These are phyloP conservation scores for Colletotrichum abscissum DNA, from an alignment of 2,329 filamentous ascomycete species.

Conservation along the genomic window DNA sequence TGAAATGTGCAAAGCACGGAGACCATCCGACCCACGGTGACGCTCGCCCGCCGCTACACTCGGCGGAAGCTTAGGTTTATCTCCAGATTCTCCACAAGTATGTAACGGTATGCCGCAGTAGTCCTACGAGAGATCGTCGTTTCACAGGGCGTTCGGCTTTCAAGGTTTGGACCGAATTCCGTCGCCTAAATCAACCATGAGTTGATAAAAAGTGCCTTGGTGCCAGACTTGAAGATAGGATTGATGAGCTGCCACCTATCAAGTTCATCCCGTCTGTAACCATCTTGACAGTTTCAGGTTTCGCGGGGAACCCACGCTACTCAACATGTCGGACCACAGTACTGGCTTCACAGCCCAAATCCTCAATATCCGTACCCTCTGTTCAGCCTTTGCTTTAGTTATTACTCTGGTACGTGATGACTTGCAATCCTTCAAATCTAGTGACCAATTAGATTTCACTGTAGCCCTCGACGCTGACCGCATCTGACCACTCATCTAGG, in stretches of 20 bases:
- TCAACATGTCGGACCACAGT: neutral
- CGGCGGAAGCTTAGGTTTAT: neutral
- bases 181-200: neutral
- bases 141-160: neutral
- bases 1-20: neutral
- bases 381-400: neutral
- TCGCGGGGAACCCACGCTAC: neutral
- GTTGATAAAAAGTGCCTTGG: neutral
- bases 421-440: neutral
- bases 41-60: neutral
- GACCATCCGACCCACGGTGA: neutral
- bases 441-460: neutral
- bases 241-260: neutral
- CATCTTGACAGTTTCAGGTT: neutral
- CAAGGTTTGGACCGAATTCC: neutral
- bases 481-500: neutral
- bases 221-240: neutral
- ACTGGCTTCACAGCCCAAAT: neutral
- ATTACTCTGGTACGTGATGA: neutral
- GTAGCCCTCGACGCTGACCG: too few relatives aligned
- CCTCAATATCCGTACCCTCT: neutral
- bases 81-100: neutral
- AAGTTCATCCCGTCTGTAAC: neutral
- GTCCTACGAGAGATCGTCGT: neutral
- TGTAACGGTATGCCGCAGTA: neutral